Base-by-base conservation (phyloP, 2,329 filamentous ascomycete species). In the Colletotrichum cordylinicola region DNA sequence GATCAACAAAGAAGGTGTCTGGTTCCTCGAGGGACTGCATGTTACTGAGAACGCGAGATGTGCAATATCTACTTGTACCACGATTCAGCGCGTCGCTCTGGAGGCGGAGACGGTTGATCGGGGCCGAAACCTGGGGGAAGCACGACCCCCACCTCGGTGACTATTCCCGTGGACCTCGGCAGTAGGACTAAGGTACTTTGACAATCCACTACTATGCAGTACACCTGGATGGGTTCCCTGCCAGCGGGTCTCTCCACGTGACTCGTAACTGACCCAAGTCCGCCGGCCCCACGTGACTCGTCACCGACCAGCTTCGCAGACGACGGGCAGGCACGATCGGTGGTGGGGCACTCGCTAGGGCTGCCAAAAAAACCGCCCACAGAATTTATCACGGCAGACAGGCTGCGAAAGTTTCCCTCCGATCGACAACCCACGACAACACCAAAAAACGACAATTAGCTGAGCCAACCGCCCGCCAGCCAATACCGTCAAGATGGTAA, bases 401-500 rank as follows among this genome's bases (percentile, higher is more conserved):
- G 78, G 58, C 79, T 78, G 15, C 75, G 70, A 43, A 33, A 21
- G 13, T 61, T 43, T 61, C 15, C 33, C 39, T 21, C 9, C 48
- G 67, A 70, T 37, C 72, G 74, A 81, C 79, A 75, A 73, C 79
- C 80, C 79, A 81, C 80, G 81, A 83, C 82, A 82, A 66, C 62
- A 77, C 76, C 62, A 52, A 48, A 61, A 52, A 60, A 18, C 65
- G 66, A 78, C 69, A 68, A 78, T 43, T 78, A 67, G 72, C 68
- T 76, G 74, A 77, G 76, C 73, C 43, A 39, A 52, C 73, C 74
- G 60, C 66, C 73, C 67, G 70, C 73, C 74, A 73, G 86, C 83
- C 84, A 88, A 88, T 86, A 86, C 87, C 87, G 86, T 90, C 91
- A 93, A 90, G 86, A 94, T 94, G 92, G 92, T 94, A 88, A 93